Base-by-base conservation (phyloP, 106 monocot species). In the Alisma plantagoaquatica region DNA sequence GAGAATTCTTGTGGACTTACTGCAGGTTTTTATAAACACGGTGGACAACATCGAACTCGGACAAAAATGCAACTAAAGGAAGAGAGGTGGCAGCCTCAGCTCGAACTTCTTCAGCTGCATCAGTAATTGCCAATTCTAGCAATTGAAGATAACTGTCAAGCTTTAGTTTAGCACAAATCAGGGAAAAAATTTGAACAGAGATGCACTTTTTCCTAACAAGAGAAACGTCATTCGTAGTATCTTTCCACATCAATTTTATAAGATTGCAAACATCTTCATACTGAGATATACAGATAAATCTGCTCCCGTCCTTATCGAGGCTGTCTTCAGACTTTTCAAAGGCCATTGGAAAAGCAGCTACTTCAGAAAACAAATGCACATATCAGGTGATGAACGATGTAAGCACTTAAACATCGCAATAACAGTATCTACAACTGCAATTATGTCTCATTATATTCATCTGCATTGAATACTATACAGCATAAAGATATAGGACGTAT, bases 21-120 rank as follows among this genome's bases (percentile, higher is more conserved):
- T 85, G 58, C 23, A 89, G 60, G 66, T 50, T 67, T 57, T 49
- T 56, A 48, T 71, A 49, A 28, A 73, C 60, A 31, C 56, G 33
- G 52, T 54, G 45, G 46, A 85, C 56, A 43, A 85, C 24, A 52
- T 31, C 28, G 27, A 59, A 44, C 68, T 83, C 81, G 30, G 84
- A 98, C 56, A 20, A 89, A 38, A 89, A 72, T 24, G 75, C 60
- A 60, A 89, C 65, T 30, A 98, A 49, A 31, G 96, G 96, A 41
- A 98, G 56, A 45, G 81, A 81, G 49, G 71, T 64, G 51, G 64
- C 31, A 72, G 79, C 75, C 65, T 98, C 85, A 32, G 31, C 52
- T 57, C 71, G 57, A 57, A 98, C 82, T 63, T 90, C 76, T 66
- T 74, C 76, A 35, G 57, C 51, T 51, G 84, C 81, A 79, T 85